A percentile compares a stretch with the other conserved stretches of the same genome.
Conservation (phyloP, 345 rosid genomes). For the Hypericum perforatum region DNA sequence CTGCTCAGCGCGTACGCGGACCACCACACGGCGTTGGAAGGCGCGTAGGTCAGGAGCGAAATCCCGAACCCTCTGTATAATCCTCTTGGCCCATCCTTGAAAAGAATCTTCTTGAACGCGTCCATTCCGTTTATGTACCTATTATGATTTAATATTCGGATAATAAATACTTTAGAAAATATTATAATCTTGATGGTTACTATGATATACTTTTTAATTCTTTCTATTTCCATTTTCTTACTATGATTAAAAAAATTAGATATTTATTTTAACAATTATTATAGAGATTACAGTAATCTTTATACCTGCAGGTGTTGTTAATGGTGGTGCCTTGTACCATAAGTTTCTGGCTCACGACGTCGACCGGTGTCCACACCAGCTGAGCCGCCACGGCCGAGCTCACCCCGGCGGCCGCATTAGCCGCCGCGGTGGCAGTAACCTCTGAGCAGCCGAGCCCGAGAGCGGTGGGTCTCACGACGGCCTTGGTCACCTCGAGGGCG, state of each 20-base stretch:
- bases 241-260: no score
- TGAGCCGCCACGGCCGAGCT: slow-evolving; percentile 90
- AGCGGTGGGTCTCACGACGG: slow-evolving; percentile 58
- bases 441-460: slow-evolving; percentile 69
- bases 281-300: no score
- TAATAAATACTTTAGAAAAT: no score
- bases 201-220: no score
- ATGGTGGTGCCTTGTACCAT: slow-evolving; percentile 62
- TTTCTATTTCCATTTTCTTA: no score
- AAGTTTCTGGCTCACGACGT: slow-evolving; percentile 86
- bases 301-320: slow-evolving; percentile 13
- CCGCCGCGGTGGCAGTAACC: slow-evolving; percentile 48
- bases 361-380: slow-evolving; percentile 80
- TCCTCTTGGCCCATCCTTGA: slow-evolving; percentile 66
- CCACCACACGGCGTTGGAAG: slow-evolving; percentile 98
- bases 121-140: slow-evolving; percentile 66
- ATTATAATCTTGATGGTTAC: no score
- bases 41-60: slow-evolving; percentile 88
- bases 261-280: no score
- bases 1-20: slow-evolving; percentile 78
- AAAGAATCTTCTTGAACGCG: slow-evolving; percentile 64
- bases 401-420: slow-evolving; percentile 80
- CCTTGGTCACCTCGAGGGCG: slow-evolving; percentile 80
- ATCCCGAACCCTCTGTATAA: slow-evolving; percentile 91
- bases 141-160: slow-evolving; percentile 25